Evolutionary conservation across 306 rosid genomes (phyloP).

Genomic region (Ceratonia siliqua): DNA sequence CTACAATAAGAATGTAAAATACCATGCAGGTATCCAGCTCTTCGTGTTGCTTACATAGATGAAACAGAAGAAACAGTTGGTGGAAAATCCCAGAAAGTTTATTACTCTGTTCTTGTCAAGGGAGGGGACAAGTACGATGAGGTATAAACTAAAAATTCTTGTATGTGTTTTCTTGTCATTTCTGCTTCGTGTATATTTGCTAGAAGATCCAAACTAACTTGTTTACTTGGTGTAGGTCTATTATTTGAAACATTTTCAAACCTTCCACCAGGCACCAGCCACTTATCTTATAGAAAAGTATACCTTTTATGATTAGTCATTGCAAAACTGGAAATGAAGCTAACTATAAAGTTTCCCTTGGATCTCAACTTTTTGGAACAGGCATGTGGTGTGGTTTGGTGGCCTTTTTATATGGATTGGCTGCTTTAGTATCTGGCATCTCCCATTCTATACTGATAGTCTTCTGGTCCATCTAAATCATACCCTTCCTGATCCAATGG

Average conservation of each 20-base stretch:
- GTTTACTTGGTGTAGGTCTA: not conserved
- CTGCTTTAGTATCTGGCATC: not conserved
- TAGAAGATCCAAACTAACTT: not conserved
- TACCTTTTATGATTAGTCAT: too few relatives aligned
- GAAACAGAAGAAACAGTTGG: slow-evolving; percentile 51
- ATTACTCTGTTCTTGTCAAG: slow-evolving; percentile 71
- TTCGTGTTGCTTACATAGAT: slow-evolving; percentile 77
- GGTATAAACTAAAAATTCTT: slow-evolving; percentile 43
- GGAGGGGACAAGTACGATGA: slow-evolving; percentile 71
- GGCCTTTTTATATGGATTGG: not conserved
- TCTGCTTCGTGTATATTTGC: not conserved
- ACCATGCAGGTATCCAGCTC: slow-evolving; percentile 55
- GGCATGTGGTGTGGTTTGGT: not conserved
- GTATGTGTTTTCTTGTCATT: slow-evolving; percentile 1
- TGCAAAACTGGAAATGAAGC: not conserved
- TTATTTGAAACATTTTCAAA: not conserved
- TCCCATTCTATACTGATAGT: not conserved
- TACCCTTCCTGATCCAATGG: not conserved
- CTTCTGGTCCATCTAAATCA: not conserved
- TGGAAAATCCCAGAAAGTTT: slow-evolving; percentile 42
- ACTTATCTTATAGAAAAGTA: not conserved
- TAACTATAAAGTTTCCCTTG: not conserved
- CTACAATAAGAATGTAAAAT: slow-evolving; percentile 9
- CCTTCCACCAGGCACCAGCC: not conserved
- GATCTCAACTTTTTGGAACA: not conserved